Evolutionary conservation across 2,329 filamentous ascomycete genomes (phyloP).

Genomic region (Apiospora aurea): DNA sequence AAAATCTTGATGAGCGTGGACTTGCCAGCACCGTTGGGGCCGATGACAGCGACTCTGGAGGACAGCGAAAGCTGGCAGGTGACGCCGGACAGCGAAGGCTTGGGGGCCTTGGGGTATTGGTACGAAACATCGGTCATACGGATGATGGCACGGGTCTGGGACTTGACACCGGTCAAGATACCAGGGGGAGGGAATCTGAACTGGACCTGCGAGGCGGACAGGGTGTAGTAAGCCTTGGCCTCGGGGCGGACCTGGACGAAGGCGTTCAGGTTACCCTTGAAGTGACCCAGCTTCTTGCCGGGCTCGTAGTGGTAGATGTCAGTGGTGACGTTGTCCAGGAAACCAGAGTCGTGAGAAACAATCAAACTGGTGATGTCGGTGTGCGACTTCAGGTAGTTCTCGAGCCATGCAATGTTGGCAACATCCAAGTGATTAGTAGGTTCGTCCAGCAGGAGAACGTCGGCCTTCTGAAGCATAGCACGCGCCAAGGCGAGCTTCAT

Average conservation of each 20-base stretch:
- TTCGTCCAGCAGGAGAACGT: slow-evolving; percentile 95
- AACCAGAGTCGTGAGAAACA: slow-evolving; percentile 97
- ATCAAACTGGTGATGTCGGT: slow-evolving; percentile 97
- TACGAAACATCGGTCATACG: slow-evolving; percentile 92
- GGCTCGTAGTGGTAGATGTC: slow-evolving; percentile 99
- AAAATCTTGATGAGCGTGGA: slow-evolving; percentile 97
- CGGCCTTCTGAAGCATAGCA: slow-evolving; percentile 96
- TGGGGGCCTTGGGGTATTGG: slow-evolving; percentile 88
- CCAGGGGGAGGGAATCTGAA: slow-evolving; percentile 99
- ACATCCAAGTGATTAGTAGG: slow-evolving; percentile 99
- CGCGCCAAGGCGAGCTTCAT: slow-evolving; percentile 98
- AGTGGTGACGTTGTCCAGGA: slow-evolving; percentile 96
- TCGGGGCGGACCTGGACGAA: slow-evolving; percentile 93
- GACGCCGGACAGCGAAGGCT: slow-evolving; percentile 87
- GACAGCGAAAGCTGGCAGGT: slow-evolving; percentile 89
- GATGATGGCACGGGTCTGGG: slow-evolving; percentile 89
- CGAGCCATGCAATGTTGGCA: slow-evolving; percentile 93
- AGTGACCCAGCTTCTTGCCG: slow-evolving; percentile 89
- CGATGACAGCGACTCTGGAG: slow-evolving; percentile 94
- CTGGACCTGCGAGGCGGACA: slow-evolving; percentile 85
- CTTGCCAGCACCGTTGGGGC: slow-evolving; percentile 97
- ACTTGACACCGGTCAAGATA: slow-evolving; percentile 95
- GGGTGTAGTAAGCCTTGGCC: slow-evolving; percentile 97
- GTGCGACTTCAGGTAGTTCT: slow-evolving; percentile 94
- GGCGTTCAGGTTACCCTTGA: slow-evolving; percentile 80